These are phyloP conservation scores for Diversispora epigaea DNA, from an alignment of 192 early-diverging fungal genomes.

Conservation along the genomic window DNA sequence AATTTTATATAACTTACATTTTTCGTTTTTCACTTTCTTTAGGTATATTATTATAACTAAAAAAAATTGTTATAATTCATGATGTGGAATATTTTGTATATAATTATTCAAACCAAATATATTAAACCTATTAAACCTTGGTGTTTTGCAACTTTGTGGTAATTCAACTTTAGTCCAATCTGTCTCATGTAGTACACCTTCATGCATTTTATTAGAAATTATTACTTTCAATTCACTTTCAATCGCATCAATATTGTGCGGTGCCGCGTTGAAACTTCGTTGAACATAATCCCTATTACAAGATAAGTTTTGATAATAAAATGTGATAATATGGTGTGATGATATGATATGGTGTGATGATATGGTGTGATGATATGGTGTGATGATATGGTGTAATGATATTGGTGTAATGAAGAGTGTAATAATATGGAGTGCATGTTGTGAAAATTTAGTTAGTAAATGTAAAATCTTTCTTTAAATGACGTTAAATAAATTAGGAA, in stretches of 20 bases:
- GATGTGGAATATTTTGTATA: neutral
- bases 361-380: too few relatives aligned
- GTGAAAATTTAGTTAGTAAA: too few relatives aligned
- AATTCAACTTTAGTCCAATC: constrained; percentile 73
- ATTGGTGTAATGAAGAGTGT: too few relatives aligned
- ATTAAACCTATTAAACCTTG: neutral
- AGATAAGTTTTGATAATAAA: constrained; percentile 2
- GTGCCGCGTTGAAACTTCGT: constrained; percentile 38
- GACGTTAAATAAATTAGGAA: neutral
- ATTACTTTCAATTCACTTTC: constrained; percentile 57
- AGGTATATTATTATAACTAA: neutral
- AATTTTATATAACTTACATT: neutral
- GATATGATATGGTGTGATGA: too few relatives aligned
- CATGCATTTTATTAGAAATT: constrained; percentile 48
- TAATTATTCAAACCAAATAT: neutral
- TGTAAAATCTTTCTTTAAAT: neutral
- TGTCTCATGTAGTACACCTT: constrained; percentile 49
- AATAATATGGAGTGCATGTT: too few relatives aligned
- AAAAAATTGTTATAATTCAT: neutral
- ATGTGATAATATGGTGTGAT: neutral
- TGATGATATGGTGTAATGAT: too few relatives aligned
- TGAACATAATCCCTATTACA: constrained; percentile 44
- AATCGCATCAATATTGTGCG: constrained; percentile 44
- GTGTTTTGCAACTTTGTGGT: constrained; percentile 52
- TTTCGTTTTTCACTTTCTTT: neutral